phyloP scores from a whole-genome alignment of 2,329 filamentous ascomycete genomes.

The Hyphodiscus sp. region DNA sequence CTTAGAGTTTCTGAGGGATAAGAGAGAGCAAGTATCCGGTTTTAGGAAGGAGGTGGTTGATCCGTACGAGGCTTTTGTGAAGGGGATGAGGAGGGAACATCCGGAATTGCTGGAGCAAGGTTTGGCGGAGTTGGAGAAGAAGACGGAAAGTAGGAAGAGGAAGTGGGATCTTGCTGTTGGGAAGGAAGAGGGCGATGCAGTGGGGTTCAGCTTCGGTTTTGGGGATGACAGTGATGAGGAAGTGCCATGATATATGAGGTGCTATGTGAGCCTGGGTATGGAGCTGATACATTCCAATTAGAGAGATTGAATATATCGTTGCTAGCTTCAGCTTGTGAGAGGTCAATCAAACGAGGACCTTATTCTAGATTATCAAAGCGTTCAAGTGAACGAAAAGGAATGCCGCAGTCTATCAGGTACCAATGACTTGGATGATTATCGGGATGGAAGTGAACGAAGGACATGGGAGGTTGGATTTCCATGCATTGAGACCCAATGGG shows the following conservation, averaged over 20 bases:
- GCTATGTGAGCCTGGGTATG: too few species aligned
- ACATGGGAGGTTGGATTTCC: too few species aligned
- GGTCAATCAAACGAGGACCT: too few species aligned
- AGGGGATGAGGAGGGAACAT: constrained; percentile 55
- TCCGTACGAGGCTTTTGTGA: constrained; percentile 69
- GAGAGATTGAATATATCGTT: too few species aligned
- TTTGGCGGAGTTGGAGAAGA: constrained; percentile 57
- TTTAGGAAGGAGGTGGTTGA: constrained; percentile 67
- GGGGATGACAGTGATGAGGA: constrained; percentile 48
- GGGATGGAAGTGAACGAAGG: too few species aligned
- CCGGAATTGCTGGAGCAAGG: constrained; percentile 64
- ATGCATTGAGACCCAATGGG: too few species aligned
- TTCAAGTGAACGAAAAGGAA: too few species aligned
- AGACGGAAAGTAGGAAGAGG: constrained; percentile 60
- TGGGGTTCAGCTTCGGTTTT: constrained; percentile 59
- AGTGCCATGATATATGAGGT: constrained; percentile 16
- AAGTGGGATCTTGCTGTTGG: constrained; percentile 81
- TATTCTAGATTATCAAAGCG: too few species aligned
- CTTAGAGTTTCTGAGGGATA: constrained; percentile 73
- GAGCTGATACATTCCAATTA: too few species aligned
- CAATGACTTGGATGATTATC: too few species aligned
- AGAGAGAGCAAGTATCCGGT: constrained; percentile 79
- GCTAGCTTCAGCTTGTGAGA: too few species aligned
- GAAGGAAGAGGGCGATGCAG: constrained; percentile 33
- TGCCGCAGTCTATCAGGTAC: too few species aligned